Evolutionary conservation across 768 basidiomycete species (phyloP), one percentile per base, ranked within the genome.

Genomic region (Hebeloma cylindrosporum): DNA sequence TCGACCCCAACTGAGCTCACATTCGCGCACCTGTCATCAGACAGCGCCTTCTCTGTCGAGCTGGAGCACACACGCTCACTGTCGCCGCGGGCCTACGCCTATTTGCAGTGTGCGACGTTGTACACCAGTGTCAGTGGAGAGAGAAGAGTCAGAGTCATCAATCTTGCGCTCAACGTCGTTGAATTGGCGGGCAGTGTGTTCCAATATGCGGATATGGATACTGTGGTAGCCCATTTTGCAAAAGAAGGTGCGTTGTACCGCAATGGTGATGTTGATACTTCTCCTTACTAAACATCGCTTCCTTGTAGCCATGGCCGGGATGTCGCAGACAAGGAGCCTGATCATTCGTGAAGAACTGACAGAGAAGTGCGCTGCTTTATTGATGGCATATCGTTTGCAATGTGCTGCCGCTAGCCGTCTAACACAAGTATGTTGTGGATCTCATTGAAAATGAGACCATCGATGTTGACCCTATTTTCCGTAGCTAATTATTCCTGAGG

Each of bases 401-500:
- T 98, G 96, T 62, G 93, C 94, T 0, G 75, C 88, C 22, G 75
- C 87, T 0, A 85, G 89, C 0, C 72, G 80, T 3, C 67, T 75
- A 0, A 85, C 87, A 4, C 95, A 97, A 72, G 95, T 93, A 51
- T 54, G 73, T 55, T 49, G 32, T 53, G 30, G 8, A 16, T 16
- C n/a, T 32, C 27, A 11, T 2, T 21, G 16, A n/a, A n/a, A n/a
- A n/a, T n/a, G 2, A 40, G 32, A 22, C 6, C 30, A 11, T 10
- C 14, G 27, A 25, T 29, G 7, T 3, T 13, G 35, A 21, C 22
- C 26, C 20, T 14, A 13, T 21, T 8, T 14, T 43, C 20, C 28
- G 38, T 54, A 99, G 95, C 67, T 99, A 50, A 88, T 99, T 49
- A 80, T 99, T 18, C 96, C 96, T 5, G 96, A 98, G 66, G 85